Evolutionary conservation across 2,329 filamentous ascomycete species (phyloP), one percentile per base, ranked within the genome.

Genomic region (Aspergillus sp.): DNA sequence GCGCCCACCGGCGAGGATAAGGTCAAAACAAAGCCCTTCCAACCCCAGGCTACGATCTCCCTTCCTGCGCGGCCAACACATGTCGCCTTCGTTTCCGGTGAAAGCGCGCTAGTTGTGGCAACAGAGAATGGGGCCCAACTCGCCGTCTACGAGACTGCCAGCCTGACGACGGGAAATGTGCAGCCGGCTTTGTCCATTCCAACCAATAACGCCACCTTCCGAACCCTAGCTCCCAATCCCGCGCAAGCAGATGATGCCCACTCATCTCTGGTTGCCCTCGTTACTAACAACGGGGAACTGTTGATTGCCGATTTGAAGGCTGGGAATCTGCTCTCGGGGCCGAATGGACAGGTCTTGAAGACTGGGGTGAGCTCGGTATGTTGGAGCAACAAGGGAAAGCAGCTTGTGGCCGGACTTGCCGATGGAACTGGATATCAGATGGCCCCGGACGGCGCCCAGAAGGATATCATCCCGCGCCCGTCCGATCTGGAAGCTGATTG

Each of bases 311-410:
- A 96, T 68, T 71, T 99, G 54, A 86, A 87, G 63, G 81, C 86
- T 35, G 79, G 81, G 45, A 78, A 75, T 38, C 79, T 90, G 42
- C 67, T 81, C 8, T 74, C 76, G 32, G 82, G 82, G 1, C 63
- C 78, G 17, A 84, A 83, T 58, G 89, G 89, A 32, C 80, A 76
- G 63, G 75, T 86, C 1, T 76, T 95, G 57, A 89, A 86, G 64
- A 78, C 82, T 24, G 86, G 88, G 45, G 92, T 95, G 24, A 91
- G 86, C 66, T 94, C 88, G 64, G 82, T 90, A 5, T 87, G 89
- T 51, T 99, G 95, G 94, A 99, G 94, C 70, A 87, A 84, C 55
- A 90, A 87, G 67, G 94, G 94, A 44, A 99, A 96, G 69, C 93
- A 97, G 68, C 78, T 99, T 41, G 86, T 95, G 42, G 92, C 90